phyloP scores from a whole-genome alignment of 192 early-diverging fungal genomes.

The Fimicolochytrium jonesii region DNA sequence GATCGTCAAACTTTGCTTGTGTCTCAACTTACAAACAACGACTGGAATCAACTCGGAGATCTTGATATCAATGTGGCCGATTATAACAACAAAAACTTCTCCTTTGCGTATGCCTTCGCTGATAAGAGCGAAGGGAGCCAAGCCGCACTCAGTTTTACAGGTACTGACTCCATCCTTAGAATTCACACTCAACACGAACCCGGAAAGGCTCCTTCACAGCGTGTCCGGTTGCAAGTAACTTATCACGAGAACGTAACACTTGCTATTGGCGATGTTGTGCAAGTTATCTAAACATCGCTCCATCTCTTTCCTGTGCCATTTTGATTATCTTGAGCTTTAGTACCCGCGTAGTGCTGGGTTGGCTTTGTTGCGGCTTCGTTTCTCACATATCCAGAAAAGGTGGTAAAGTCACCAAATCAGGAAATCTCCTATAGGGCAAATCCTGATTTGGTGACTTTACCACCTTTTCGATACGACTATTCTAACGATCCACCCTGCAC shows the following conservation, averaged over 20 bases:
- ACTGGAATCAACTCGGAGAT: constrained; percentile 2
- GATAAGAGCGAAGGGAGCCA: not conserved
- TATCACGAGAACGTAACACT: not conserved
- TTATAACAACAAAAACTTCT: constrained; percentile 7
- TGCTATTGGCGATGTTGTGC: not conserved
- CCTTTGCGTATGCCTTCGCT: not conserved
- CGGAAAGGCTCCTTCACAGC: too few species aligned
- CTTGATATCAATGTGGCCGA: constrained; percentile 8
- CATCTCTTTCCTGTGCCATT: too few species aligned
- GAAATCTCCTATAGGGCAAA: too few species aligned
- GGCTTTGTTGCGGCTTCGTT: not conserved
- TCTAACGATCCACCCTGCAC: too few species aligned
- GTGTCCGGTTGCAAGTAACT: not conserved
- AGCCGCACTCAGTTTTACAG: constrained; percentile 5
- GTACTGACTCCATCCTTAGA: not conserved
- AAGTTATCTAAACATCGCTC: not conserved
- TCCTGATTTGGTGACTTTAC: not conserved
- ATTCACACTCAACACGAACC: constrained; percentile 1
- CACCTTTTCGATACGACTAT: not conserved
- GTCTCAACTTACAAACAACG: not conserved
- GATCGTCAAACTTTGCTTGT: constrained; percentile 13
- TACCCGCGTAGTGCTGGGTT: too few species aligned
- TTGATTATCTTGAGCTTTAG: not conserved
- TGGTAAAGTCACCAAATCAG: not conserved
- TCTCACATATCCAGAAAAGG: not conserved